Conservation (phyloP, 2,329 filamentous ascomycete genomes). For the Cordyceps tenuipes region DNA sequence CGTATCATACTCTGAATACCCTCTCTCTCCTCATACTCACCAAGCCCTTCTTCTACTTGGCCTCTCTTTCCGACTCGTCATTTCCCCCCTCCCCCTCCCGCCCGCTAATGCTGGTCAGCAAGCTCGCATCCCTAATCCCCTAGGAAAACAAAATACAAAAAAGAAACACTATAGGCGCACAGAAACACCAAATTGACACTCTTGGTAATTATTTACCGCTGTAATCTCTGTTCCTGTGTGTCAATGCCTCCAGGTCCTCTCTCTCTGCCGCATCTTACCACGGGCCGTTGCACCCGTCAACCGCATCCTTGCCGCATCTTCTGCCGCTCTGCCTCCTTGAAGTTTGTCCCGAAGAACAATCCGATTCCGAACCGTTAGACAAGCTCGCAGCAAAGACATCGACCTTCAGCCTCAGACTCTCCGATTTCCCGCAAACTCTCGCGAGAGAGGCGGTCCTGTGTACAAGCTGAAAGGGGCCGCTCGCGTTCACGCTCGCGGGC, state of each 20-base stretch:
- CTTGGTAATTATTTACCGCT: not conserved
- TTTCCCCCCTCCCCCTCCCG: not conserved
- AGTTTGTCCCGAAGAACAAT: slow-evolving; percentile 1
- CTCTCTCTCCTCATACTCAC: not conserved
- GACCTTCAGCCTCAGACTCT: not conserved
- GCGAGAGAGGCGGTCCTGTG: not conserved
- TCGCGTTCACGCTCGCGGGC: not conserved
- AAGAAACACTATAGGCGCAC: not conserved
- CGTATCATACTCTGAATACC: not conserved
- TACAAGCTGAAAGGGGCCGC: not conserved
- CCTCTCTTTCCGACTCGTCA: not conserved
- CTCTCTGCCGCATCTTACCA: not conserved
- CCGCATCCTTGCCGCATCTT: not conserved
- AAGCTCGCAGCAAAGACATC: not conserved
- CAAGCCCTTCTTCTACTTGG: not conserved
- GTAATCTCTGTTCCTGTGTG: not conserved
- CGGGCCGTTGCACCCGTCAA: slow-evolving; percentile 2
- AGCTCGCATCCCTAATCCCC: not conserved
- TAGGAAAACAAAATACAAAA: not conserved
- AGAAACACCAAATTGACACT: not conserved
- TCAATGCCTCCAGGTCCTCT: slow-evolving; percentile 5
- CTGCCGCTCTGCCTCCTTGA: not conserved
- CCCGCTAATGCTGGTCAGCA: not conserved
- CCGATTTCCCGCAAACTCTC: not conserved
- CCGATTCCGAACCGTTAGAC: not conserved